Evolutionary conservation across 1,284 basidiomycete species (phyloP), one percentile per base, ranked within the genome.

Genomic region (Fistulinella cinereoalba): DNA sequence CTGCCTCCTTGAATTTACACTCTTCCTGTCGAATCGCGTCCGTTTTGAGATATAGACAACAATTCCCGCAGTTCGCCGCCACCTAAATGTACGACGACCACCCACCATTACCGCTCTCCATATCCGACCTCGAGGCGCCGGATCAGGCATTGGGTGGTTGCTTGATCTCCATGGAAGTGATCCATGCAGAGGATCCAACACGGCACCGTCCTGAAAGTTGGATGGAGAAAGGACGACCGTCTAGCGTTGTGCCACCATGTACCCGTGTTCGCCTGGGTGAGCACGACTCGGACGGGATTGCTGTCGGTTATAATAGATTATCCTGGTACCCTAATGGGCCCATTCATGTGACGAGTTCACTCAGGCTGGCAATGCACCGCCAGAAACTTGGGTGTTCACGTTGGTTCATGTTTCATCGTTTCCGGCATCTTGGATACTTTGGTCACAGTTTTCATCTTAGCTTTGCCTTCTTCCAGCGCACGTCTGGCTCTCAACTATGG

Each of bases 81-180:
- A 68, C 74, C 5, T 79, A 85, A 56, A 68, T 73, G 23, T 91
- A 94, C 69, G 80, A 95, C 62, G 94, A 93, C 61, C 92, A 94
- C 64, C 91, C 90, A 9, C 71, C 79, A 2, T 68, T 94, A 33
- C 84, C 86, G 1, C 59, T 77, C n/a, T 50, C 58, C 11, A 29
- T 49, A 2, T 73, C 83, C 1, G 88, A 92, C 58, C 65, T 82
- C 0, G 89, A 92, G 65, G 76, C 84, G 6, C 81, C 83, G 1
- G 81, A 83, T 33, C 77, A 81, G 52, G 79, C 82, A 9, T 71
- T 92, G 15, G 89, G 85, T 6, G 89, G 93, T 58, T 95, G 92
- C 57, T 81, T 88, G 4, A 94, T 95, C 51, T 95, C 92, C 63
- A 92, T 94, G 88, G 92, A 95, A 51, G 77, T 82, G 9, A 93